Percentiles rank a stretch among this genome's conserved stretches.
phyloP scores from a whole-genome alignment of 805 yeast species.

The Wickerhamia fluorescens region DNA sequence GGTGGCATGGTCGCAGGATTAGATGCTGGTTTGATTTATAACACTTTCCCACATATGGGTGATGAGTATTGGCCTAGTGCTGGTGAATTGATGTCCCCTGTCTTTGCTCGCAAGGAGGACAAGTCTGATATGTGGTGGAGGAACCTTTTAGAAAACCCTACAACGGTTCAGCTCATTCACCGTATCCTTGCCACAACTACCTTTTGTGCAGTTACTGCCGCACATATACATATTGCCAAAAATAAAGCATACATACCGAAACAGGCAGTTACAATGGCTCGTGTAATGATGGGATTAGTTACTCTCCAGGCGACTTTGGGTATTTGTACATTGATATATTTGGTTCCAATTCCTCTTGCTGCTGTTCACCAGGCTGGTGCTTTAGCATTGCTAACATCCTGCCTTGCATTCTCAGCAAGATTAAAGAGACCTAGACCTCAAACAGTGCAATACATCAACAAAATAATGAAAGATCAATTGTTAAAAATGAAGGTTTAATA shows the following conservation, averaged over 20 bases:
- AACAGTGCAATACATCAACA: constrained; percentile 22
- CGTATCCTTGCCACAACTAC: constrained; percentile 79
- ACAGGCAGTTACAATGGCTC: constrained; percentile 47
- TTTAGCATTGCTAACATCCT: constrained; percentile 73
- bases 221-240: constrained; percentile 61
- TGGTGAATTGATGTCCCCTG: constrained; percentile 72
- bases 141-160: constrained; percentile 89
- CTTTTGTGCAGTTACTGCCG: constrained; percentile 59
- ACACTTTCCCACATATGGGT: constrained; percentile 97
- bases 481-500: constrained; percentile 3
- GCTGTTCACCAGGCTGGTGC: constrained; percentile 98
- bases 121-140: constrained; percentile 81
- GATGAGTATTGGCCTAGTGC: constrained; percentile 66
- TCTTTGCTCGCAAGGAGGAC: constrained; percentile 61
- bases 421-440: constrained; percentile 34
- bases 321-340: constrained; percentile 72
- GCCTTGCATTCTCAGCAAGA: constrained; percentile 42
- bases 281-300: constrained; percentile 75
- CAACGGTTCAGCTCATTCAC: constrained; percentile 90
- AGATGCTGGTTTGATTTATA: constrained; percentile 95
- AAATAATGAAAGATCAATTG: constrained; percentile 21
- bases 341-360: constrained; percentile 90
- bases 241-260: constrained; percentile 52
- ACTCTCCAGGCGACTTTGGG: constrained; percentile 81
- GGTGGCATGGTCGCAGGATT: constrained; percentile 98